phyloP scores from a whole-genome alignment of 768 basidiomycete species.

The Lepiota subincarnata region DNA sequence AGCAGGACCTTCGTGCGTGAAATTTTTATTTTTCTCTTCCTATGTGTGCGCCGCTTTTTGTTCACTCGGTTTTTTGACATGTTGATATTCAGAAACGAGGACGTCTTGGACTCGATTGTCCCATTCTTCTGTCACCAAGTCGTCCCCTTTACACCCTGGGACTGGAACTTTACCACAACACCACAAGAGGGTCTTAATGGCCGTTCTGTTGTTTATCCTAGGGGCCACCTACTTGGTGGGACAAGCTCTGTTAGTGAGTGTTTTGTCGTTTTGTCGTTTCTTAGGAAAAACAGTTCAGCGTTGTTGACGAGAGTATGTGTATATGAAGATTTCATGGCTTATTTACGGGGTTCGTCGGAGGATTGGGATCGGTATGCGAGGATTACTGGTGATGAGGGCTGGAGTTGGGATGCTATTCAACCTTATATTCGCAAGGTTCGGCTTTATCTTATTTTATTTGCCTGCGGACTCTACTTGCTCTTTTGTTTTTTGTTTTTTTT shows the following conservation, averaged over 20 bases:
- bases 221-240: constrained; percentile 30
- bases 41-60: too few relatives aligned
- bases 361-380: constrained; percentile 29
- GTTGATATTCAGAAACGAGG: constrained; percentile 3
- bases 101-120: constrained; percentile 5
- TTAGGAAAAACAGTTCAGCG: too few relatives aligned
- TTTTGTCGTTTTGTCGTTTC: not conserved
- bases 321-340: constrained; percentile 18
- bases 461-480: too few relatives aligned
- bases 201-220: constrained; percentile 21
- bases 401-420: constrained; percentile 28
- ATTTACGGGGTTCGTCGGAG: constrained; percentile 19
- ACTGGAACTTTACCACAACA: constrained; percentile 35
- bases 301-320: not conserved
- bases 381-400: constrained; percentile 26
- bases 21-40: not conserved
- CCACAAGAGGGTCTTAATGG: constrained; percentile 26
- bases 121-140: constrained; percentile 12
- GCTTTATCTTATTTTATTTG: too few relatives aligned
- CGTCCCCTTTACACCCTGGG: constrained; percentile 16
- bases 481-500: not conserved
- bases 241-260: constrained; percentile 28
- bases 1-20: constrained; percentile 15
- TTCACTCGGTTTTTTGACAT: not conserved
- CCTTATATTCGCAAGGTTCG: constrained; percentile 16